phyloP scores from a whole-genome alignment of 2,329 filamentous ascomycete species.

The Aspergillus sp. region DNA sequence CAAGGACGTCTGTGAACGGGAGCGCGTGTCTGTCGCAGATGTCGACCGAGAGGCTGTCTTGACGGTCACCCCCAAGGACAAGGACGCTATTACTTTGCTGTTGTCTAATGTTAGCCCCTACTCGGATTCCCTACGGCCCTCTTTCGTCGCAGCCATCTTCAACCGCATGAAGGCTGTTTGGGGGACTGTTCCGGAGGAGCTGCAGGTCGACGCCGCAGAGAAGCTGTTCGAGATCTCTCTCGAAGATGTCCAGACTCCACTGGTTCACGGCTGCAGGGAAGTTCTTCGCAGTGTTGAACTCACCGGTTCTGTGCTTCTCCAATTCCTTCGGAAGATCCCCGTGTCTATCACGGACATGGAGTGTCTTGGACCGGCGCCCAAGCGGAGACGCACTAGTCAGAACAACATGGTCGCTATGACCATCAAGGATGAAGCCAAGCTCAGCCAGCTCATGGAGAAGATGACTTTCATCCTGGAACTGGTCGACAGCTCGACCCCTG shows the following conservation, averaged over 20 bases:
- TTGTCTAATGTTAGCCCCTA: slow-evolving; percentile 53
- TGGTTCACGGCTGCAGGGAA: slow-evolving; percentile 54
- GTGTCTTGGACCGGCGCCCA: slow-evolving; percentile 71
- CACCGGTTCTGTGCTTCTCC: slow-evolving; percentile 69
- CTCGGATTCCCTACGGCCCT: slow-evolving; percentile 47
- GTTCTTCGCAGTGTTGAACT: slow-evolving; percentile 73
- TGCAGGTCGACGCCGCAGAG: slow-evolving; percentile 39
- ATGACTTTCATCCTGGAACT: slow-evolving; percentile 87
- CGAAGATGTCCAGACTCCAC: slow-evolving; percentile 27
- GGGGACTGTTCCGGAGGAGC: slow-evolving; percentile 50
- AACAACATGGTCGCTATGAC: slow-evolving; percentile 66
- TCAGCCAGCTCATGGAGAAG: slow-evolving; percentile 69
- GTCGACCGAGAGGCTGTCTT: slow-evolving; percentile 57
- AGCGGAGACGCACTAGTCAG: slow-evolving; percentile 76
- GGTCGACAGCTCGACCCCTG: slow-evolving; percentile 76
- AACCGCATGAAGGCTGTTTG: slow-evolving; percentile 71
- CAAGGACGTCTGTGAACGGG: slow-evolving; percentile 50
- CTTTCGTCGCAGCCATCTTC: slow-evolving; percentile 68
- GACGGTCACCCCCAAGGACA: slow-evolving; percentile 58
- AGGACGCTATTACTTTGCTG: slow-evolving; percentile 59
- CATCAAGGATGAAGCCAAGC: slow-evolving; percentile 64
- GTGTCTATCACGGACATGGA: slow-evolving; percentile 69
- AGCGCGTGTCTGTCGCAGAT: slow-evolving; percentile 51
- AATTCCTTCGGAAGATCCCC: slow-evolving; percentile 74
- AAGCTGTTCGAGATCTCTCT: slow-evolving; percentile 47